A percentile compares a stretch with the other conserved stretches of the same genome.
Conservation (phyloP, 257 asterid species). For the Pogostemon cablin region DNA sequence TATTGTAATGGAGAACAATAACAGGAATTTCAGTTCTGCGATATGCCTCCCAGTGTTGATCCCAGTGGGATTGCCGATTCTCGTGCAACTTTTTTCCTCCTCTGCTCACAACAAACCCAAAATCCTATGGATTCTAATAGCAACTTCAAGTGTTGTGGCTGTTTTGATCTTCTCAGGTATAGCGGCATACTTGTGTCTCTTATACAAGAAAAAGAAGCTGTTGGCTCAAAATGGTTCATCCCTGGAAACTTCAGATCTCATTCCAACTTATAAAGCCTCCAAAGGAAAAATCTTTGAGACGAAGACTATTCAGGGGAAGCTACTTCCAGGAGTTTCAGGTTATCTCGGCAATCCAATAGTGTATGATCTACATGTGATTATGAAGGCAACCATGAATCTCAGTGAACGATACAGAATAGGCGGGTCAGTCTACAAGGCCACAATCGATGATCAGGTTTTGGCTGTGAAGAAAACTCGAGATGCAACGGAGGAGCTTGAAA, state of each 20-base stretch:
- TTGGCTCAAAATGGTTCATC: slow-evolving; percentile 39
- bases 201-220: slow-evolving; percentile 42
- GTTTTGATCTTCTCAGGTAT: slow-evolving; percentile 41
- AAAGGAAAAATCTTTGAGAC: slow-evolving; percentile 31
- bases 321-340: slow-evolving; percentile 77
- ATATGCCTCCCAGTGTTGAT: slow-evolving; percentile 61
- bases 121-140: slow-evolving; percentile 32
- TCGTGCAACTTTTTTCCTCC: slow-evolving; percentile 44
- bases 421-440: slow-evolving; percentile 66
- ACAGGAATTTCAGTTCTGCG: slow-evolving; percentile 61
- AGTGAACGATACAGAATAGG: slow-evolving; percentile 54
- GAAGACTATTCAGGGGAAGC: slow-evolving; percentile 56
- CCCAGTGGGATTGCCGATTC: slow-evolving; percentile 49
- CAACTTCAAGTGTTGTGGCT: slow-evolving; percentile 40
- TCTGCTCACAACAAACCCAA: slow-evolving; percentile 38
- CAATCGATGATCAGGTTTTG: slow-evolving; percentile 43
- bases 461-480: slow-evolving; percentile 68
- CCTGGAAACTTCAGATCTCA: slow-evolving; percentile 39
- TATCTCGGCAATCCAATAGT: slow-evolving; percentile 62
- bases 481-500: slow-evolving; percentile 57
- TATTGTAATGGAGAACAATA: slow-evolving; percentile 51
- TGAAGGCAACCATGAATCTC: slow-evolving; percentile 64
- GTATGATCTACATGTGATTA: slow-evolving; percentile 56
- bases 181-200: slow-evolving; percentile 29
- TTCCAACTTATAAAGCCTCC: slow-evolving; percentile 33